Percentiles rank a stretch among this genome's conserved stretches.
These are phyloP conservation scores for Pleomassaria siparia DNA, from an alignment of 2,329 filamentous ascomycete species.

Conservation along the genomic window DNA sequence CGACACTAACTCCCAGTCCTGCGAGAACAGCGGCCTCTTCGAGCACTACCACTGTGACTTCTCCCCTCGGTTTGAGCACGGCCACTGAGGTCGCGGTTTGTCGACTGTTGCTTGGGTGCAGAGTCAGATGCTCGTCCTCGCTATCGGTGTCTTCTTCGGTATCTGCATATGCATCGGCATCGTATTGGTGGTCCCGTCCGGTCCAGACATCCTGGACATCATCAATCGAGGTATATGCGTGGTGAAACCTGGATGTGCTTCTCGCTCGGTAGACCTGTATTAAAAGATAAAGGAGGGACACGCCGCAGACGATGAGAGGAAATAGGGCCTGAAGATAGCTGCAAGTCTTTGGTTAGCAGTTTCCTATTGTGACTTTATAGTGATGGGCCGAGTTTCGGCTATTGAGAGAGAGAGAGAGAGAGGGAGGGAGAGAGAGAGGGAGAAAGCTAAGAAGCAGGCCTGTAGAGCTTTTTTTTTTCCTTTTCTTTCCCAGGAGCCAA, in stretches of 20 bases:
- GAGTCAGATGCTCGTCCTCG: constrained; percentile 61
- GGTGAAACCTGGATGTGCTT: constrained; percentile 54
- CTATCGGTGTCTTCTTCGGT: constrained; percentile 46
- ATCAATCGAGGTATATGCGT: constrained; percentile 61
- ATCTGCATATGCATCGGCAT: constrained; percentile 34
- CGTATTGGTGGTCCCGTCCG: constrained; percentile 28
- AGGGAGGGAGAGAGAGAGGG: neutral
- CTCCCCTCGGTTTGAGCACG: constrained; percentile 73
- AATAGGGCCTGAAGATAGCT: constrained; percentile 81
- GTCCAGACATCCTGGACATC: constrained; percentile 47
- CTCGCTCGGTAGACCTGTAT: constrained; percentile 59
- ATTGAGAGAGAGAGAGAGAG: neutral
- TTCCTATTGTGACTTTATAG: neutral
- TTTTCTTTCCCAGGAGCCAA: neutral
- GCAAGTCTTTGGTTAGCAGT: constrained; percentile 5
- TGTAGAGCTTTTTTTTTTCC: neutral
- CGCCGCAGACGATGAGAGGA: constrained; percentile 68
- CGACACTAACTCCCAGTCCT: constrained; percentile 68
- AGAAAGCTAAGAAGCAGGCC: neutral
- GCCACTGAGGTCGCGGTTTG: constrained; percentile 60
- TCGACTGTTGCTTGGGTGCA: constrained; percentile 56
- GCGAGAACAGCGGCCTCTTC: constrained; percentile 76
- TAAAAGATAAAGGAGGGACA: constrained; percentile 70
- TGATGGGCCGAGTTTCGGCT: neutral
- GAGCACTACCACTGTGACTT: constrained; percentile 68